Percentiles rank a stretch among this genome's conserved stretches.
phyloP scores from a whole-genome alignment of 306 rosid genomes.

The Sicyos baderoa region DNA sequence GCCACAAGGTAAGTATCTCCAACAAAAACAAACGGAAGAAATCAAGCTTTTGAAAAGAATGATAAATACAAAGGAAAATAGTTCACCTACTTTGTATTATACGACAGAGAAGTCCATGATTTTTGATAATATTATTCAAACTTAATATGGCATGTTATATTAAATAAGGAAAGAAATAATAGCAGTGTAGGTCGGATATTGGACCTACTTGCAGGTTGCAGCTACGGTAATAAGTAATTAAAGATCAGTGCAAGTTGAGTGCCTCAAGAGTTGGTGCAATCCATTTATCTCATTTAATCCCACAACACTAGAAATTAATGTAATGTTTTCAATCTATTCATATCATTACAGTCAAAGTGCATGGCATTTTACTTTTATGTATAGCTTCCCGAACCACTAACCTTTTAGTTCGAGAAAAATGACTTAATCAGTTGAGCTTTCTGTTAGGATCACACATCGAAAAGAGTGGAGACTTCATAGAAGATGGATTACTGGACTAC shows the following conservation, averaged over 20 bases:
- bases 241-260: slow-evolving; percentile 10
- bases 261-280: background rate
- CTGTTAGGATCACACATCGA: no score
- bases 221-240: background rate
- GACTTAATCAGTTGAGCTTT: no score
- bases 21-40: no score
- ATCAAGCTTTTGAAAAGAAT: background rate
- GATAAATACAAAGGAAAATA: background rate
- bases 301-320: background rate
- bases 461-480: no score
- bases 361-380: no score
- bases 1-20: no score
- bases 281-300: background rate
- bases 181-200: background rate
- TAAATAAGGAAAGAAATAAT: slow-evolving; percentile 12
- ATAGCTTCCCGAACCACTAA: no score
- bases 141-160: background rate
- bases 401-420: no score
- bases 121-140: background rate
- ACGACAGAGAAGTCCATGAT: background rate
- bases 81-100: slow-evolving; percentile 10
- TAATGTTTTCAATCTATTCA: background rate
- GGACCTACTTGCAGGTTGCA: slow-evolving; percentile 11
- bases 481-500: no score
- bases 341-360: background rate